These are phyloP conservation scores for Lactarius sp. DNA, from an alignment of 768 basidiomycete genomes.

Conservation along the genomic window DNA sequence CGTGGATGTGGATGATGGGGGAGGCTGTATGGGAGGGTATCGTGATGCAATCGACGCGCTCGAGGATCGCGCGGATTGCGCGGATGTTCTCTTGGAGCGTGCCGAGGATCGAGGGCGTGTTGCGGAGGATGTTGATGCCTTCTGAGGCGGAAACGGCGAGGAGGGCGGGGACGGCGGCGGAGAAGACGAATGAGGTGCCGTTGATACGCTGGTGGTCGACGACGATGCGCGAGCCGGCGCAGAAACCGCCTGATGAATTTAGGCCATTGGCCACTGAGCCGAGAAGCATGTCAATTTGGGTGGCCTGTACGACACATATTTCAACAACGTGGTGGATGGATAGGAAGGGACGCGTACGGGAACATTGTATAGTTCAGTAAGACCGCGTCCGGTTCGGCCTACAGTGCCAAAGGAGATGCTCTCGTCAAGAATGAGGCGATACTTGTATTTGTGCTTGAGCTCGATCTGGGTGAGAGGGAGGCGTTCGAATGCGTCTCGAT, in stretches of 20 bases:
- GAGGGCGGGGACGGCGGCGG: slow-evolving; percentile 88
- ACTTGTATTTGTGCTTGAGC: slow-evolving; percentile 93
- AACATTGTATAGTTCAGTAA: slow-evolving; percentile 93
- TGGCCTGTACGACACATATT: slow-evolving; percentile 3
- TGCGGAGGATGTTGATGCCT: slow-evolving; percentile 73
- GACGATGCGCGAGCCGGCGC: slow-evolving; percentile 78
- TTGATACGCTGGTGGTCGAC: slow-evolving; percentile 97
- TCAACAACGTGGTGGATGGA: background rate
- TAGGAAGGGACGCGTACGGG: slow-evolving; percentile 50
- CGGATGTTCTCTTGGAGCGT: slow-evolving; percentile 78
- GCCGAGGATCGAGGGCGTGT: slow-evolving; percentile 68
- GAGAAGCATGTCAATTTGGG: slow-evolving; percentile 89
- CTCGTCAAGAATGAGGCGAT: slow-evolving; percentile 91
- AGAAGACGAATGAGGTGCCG: slow-evolving; percentile 92
- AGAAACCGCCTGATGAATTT: slow-evolving; percentile 87
- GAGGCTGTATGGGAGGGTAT: slow-evolving; percentile 84
- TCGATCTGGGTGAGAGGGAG: slow-evolving; percentile 57
- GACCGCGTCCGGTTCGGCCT: slow-evolving; percentile 88
- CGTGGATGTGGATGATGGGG: slow-evolving; percentile 81
- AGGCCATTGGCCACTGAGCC: slow-evolving; percentile 86
- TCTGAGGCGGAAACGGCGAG: slow-evolving; percentile 86
- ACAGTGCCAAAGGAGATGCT: slow-evolving; percentile 90
- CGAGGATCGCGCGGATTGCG: slow-evolving; percentile 72
- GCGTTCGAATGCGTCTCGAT: background rate
- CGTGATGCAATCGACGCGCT: slow-evolving; percentile 75